phyloP scores from a whole-genome alignment of 169 alveolate species.

The Babesia divergens region DNA sequence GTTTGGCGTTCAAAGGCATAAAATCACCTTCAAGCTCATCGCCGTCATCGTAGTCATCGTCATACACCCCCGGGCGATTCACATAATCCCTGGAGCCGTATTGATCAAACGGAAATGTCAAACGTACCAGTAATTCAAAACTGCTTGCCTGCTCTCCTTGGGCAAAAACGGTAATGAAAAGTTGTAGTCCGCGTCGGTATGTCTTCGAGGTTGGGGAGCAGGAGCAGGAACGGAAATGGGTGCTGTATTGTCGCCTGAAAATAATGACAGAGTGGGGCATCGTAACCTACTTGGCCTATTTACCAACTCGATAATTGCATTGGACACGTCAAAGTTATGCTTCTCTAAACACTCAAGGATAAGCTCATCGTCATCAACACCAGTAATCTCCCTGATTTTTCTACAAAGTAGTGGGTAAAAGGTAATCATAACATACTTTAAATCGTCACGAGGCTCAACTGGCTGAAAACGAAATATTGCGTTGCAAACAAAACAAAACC shows the following conservation, averaged over 20 bases:
- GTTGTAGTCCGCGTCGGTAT: not conserved
- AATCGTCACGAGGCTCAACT: not conserved
- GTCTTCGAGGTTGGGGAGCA: not conserved
- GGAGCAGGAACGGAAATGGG: not conserved
- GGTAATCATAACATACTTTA: not conserved
- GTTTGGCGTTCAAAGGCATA: constrained; percentile 39
- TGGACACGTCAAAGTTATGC: constrained; percentile 41
- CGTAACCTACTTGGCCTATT: constrained; percentile 28
- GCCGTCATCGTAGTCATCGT: constrained; percentile 55
- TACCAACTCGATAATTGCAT: constrained; percentile 43
- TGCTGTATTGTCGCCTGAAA: not conserved
- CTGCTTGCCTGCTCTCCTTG: constrained; percentile 45
- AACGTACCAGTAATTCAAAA: constrained; percentile 61
- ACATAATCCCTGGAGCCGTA: constrained; percentile 29
- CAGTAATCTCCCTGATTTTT: constrained; percentile 49
- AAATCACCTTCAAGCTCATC: constrained; percentile 9
- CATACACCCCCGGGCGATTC: constrained; percentile 44
- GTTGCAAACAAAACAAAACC: not conserved
- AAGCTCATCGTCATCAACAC: constrained; percentile 6
- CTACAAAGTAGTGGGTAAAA: not conserved
- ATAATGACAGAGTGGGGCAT: not conserved
- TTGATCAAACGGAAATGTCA: not conserved
- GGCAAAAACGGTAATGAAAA: constrained; percentile 35
- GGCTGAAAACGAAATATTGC: constrained; percentile 4
- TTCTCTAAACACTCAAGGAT: constrained; percentile 26